These are phyloP conservation scores for Saururus chinensis DNA, from an alignment of 164 flowering plant genomes.

Conservation along the genomic window DNA sequence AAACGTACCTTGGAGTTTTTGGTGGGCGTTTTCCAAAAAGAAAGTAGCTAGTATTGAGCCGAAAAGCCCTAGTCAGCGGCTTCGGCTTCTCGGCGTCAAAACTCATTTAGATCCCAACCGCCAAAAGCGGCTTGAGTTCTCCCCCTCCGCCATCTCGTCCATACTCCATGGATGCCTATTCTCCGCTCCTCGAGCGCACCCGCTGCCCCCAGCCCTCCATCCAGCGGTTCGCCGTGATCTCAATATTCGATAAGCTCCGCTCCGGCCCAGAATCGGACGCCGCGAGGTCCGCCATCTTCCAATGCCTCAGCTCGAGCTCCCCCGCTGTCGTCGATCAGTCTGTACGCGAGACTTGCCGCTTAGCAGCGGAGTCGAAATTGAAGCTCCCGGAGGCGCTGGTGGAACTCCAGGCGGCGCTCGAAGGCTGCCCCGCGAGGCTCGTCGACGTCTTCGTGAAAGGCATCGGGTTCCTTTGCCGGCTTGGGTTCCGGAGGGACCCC, in stretches of 20 bases:
- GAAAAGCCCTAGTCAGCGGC: no score
- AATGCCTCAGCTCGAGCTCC: constrained; percentile 53
- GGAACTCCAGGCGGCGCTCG: constrained; percentile 81
- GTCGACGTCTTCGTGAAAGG: constrained; percentile 53
- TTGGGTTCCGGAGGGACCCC: constrained; percentile 32
- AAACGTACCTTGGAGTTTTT: no score
- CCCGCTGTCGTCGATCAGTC: constrained; percentile 74
- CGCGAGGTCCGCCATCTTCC: constrained; percentile 45
- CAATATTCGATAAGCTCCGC: constrained; percentile 75
- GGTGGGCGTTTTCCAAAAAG: no score
- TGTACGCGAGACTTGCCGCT: constrained; percentile 71
- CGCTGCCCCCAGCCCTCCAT: constrained; percentile 72
- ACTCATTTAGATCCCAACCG: no score
- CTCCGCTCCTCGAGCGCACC: constrained; percentile 43
- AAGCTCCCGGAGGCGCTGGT: constrained; percentile 39
- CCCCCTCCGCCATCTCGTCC: background rate
- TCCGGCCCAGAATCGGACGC: constrained; percentile 35
- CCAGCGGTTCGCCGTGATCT: constrained; percentile 66
- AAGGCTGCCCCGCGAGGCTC: constrained; percentile 39
- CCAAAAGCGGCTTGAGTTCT: no score
- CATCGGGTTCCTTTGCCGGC: constrained; percentile 50
- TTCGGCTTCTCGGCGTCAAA: no score
- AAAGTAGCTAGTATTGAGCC: no score
- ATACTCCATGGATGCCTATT: constrained; percentile 51
- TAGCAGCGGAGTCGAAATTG: constrained; percentile 41